Conservation (phyloP, 2,329 filamentous ascomycete genomes). For the Scytalidium sp. region DNA sequence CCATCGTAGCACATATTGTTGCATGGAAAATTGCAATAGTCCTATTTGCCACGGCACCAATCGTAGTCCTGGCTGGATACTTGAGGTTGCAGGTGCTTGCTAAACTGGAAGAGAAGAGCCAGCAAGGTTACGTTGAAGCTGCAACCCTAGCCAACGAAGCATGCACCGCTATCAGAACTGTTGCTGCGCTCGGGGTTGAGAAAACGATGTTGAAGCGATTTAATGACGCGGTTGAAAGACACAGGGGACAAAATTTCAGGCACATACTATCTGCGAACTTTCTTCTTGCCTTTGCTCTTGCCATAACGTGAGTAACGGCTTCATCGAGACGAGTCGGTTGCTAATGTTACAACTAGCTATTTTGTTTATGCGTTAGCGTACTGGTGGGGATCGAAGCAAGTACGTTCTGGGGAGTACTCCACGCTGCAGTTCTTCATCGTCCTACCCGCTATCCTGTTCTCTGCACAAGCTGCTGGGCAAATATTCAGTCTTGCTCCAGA, state of each 20-base stretch:
- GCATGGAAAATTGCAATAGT: slow-evolving; percentile 77
- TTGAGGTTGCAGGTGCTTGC: slow-evolving; percentile 64
- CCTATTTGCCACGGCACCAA: slow-evolving; percentile 64
- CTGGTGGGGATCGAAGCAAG: slow-evolving; percentile 75
- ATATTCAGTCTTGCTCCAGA: slow-evolving; percentile 75
- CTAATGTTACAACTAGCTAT: slow-evolving; percentile 53
- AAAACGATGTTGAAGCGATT: slow-evolving; percentile 51
- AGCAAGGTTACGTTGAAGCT: slow-evolving; percentile 61
- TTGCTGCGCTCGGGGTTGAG: slow-evolving; percentile 53
- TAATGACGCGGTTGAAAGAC: slow-evolving; percentile 43
- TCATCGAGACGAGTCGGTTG: too few species aligned
- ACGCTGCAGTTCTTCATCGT: slow-evolving; percentile 74
- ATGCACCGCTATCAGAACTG: slow-evolving; percentile 63
- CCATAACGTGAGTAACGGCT: slow-evolving; percentile 28
- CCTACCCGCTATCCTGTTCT: slow-evolving; percentile 67
- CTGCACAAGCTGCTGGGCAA: slow-evolving; percentile 70
- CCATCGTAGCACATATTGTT: slow-evolving; percentile 67
- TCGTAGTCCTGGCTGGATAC: slow-evolving; percentile 66
- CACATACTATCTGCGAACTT: slow-evolving; percentile 51
- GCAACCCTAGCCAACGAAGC: slow-evolving; percentile 66
- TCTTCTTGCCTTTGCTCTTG: slow-evolving; percentile 54
- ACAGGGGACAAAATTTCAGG: slow-evolving; percentile 52
- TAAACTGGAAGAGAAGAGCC: slow-evolving; percentile 60
- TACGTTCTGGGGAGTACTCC: slow-evolving; percentile 60
- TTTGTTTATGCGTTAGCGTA: slow-evolving; percentile 73